phyloP scores from a whole-genome alignment of 495 filamentous ascomycete species.

The Articulospora tetracladia region DNA sequence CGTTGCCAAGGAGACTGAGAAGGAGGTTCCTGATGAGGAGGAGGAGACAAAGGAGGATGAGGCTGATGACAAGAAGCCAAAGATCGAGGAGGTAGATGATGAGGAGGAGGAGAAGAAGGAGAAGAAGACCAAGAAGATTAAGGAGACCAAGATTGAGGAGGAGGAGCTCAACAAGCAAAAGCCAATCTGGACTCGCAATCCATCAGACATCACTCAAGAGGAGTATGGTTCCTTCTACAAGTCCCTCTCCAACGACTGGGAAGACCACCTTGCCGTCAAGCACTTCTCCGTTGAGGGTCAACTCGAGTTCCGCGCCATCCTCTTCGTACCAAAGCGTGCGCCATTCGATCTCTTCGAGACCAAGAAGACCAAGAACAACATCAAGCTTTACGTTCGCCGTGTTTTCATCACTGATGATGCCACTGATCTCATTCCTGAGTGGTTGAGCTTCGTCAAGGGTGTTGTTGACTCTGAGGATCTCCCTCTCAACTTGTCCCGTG shows the following conservation, averaged over 20 bases:
- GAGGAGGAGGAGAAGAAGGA: constrained; percentile 86
- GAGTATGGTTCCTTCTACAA: constrained; percentile 99
- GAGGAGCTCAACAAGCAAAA: constrained; percentile 99
- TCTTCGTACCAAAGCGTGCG: constrained; percentile 99
- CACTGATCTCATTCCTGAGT: constrained; percentile 98
- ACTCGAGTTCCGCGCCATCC: constrained; percentile 99
- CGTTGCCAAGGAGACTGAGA: constrained; percentile 98
- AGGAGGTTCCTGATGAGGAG: constrained; percentile 94
- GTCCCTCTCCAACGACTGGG: constrained; percentile 99
- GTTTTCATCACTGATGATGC: constrained; percentile 99
- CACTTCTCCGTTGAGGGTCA: constrained; percentile 99
- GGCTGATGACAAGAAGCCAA: constrained; percentile 70
- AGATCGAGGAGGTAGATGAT: constrained; percentile 77
- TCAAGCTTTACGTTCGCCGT: constrained; percentile 99
- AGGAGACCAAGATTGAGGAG: constrained; percentile 97
- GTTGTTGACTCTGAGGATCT: constrained; percentile 99
- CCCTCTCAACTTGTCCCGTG: constrained; percentile 97
- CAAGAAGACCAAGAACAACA: constrained; percentile 99
- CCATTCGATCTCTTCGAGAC: constrained; percentile 99
- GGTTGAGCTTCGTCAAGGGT: constrained; percentile 99
- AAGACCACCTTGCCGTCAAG: constrained; percentile 99
- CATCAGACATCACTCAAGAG: constrained; percentile 89
- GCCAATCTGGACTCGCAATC: constrained; percentile 99
- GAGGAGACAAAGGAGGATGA: constrained; percentile 63
- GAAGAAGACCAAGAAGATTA: constrained; percentile 98